Base-by-base conservation (phyloP, 345 rosid species). In the Cardiospermum halicacabum region DNA sequence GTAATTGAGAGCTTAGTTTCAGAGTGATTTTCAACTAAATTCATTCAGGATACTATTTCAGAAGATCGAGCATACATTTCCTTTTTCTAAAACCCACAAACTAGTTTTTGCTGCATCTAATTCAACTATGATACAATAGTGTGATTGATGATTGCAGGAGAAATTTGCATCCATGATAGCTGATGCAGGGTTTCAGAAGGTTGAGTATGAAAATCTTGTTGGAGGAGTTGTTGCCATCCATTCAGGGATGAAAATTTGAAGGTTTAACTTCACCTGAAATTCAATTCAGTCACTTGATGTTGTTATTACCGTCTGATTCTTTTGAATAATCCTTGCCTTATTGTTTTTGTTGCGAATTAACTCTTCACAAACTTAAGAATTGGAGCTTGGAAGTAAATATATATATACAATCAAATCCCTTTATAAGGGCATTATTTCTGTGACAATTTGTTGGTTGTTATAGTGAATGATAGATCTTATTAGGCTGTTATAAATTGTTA, bases 221-320 rank as follows among this genome's bases (percentile, higher is more conserved):
- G 96, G 92, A 9, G 99, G 99, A 65, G 95, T 94, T 25, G 96
- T 91, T 10, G 89, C 97, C 70, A 85, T 93, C 58, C 99, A 94
- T 63, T 94, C 97, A 0, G 95, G 87, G 3, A 36, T 91, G 56
- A 94, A 94, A 77, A 50, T 89, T 58, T 94, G 40, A 40, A 62
- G 47, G 30, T 50, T 19, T 49, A 63, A n/a, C n/a, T 11, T 0
- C 11, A 32, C 24, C 32, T n/a, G n/a, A n/a, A 50, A 63, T 13
- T 8, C 4, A 7, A 34, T 21, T 22, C n/a, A n/a, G n/a, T 21
- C 11, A 7, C 48, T 13, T 50, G 39, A 11, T n/a, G n/a, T n/a
- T n/a, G n/a, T n/a, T n/a, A n/a, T n/a, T n/a, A n/a, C n/a, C n/a
- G n/a, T n/a, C n/a, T n/a, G n/a, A n/a, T n/a, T n/a, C n/a, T n/a